phyloP scores from a whole-genome alignment of 495 filamentous ascomycete species.

The Aspergillus bridgeri region DNA sequence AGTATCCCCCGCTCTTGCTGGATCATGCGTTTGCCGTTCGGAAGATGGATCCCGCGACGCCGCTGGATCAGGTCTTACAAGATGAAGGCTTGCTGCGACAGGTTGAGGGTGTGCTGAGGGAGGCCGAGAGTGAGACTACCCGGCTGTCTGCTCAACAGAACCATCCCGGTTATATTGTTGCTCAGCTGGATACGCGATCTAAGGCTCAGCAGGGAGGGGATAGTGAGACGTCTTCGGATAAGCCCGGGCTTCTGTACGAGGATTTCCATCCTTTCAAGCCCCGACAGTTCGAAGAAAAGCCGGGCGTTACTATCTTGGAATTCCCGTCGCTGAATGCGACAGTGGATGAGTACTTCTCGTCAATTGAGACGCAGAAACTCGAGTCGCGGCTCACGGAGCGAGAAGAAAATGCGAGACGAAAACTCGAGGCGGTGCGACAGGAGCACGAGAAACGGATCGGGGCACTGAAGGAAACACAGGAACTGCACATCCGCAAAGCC shows the following conservation, averaged over 20 bases:
- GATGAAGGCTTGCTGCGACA: conserved; percentile 60
- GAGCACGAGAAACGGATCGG: conserved; percentile 83
- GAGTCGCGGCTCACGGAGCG: conserved; percentile 77
- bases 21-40: conserved; percentile 76
- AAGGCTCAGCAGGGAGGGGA: conserved; percentile 18
- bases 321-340: conserved; percentile 87
- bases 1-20: conserved; percentile 79
- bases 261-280: conserved; percentile 96
- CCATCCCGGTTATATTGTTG: conserved; percentile 80
- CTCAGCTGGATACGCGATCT: conserved; percentile 54
- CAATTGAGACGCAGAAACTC: conserved; percentile 88
- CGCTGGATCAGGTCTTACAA: conserved; percentile 64
- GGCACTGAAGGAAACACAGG: conserved; percentile 73
- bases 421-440: conserved; percentile 72
- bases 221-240: conserved; percentile 38
- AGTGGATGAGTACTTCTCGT: conserved; percentile 95
- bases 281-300: conserved; percentile 70
- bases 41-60: conserved; percentile 61
- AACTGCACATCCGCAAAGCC: conserved; percentile 83
- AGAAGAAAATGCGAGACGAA: conserved; percentile 75
- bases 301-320: conserved; percentile 60
- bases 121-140: conserved; percentile 56
- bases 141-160: conserved; percentile 26
- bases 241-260: conserved; percentile 67
- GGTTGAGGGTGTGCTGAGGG: conserved; percentile 60